Evolutionary conservation across 2,329 filamentous ascomycete genomes (phyloP).

Genomic region (Stagonosporopsis cucurbitacearum): DNA sequence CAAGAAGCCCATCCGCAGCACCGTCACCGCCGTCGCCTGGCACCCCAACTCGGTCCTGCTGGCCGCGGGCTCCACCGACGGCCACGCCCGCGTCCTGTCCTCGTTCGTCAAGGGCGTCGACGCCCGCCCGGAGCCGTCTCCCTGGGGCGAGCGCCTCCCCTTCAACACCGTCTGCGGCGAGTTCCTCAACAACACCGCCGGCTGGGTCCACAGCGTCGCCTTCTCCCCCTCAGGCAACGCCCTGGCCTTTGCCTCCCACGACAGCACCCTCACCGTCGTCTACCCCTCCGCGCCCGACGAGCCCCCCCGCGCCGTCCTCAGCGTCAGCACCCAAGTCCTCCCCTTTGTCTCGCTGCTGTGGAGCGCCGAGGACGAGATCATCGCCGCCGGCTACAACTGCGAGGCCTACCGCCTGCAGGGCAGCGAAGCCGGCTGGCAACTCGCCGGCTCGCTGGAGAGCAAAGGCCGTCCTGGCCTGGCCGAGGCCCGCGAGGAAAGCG

Average conservation of each 20-base stretch:
- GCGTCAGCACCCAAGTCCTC: constrained; percentile 84
- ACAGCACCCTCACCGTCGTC: constrained; percentile 95
- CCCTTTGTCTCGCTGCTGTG: constrained; percentile 94
- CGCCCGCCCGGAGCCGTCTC: constrained; percentile 79
- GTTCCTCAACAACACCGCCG: constrained; percentile 92
- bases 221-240: constrained; percentile 93
- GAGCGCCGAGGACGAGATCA: constrained; percentile 90
- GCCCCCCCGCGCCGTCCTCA: constrained; percentile 87
- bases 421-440: constrained; percentile 78
- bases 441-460: constrained; percentile 79
- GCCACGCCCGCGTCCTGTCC: constrained; percentile 92
- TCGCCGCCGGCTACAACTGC: constrained; percentile 87
- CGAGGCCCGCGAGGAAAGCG: constrained; percentile 82
- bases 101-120: constrained; percentile 97
- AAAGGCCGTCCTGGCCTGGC: constrained; percentile 67
- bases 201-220: constrained; percentile 92
- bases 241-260: constrained; percentile 93
- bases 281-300: constrained; percentile 93
- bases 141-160: constrained; percentile 93
- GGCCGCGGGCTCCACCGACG: constrained; percentile 95
- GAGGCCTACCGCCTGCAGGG: constrained; percentile 92
- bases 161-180: constrained; percentile 99
- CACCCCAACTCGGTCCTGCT: constrained; percentile 97
- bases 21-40: constrained; percentile 93
- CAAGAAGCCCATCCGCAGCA: constrained; percentile 98